Evolutionary conservation across 192 early-diverging fungal genomes (phyloP).

Genomic region (Coemansia sp.): DNA sequence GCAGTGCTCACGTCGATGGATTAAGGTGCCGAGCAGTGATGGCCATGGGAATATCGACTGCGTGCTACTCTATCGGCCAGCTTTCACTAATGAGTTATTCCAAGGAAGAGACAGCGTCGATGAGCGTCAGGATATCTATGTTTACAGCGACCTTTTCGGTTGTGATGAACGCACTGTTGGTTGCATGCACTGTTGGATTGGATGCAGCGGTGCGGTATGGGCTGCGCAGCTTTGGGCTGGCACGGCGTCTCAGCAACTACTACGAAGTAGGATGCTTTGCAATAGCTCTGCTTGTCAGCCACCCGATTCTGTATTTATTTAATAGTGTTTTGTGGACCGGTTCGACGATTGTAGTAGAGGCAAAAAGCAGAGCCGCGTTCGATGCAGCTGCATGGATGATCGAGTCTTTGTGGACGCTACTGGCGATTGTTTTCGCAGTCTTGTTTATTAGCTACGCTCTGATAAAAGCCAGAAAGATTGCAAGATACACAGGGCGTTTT

Average conservation of each 20-base stretch:
- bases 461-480: constrained; percentile 28
- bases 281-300: constrained; percentile 20
- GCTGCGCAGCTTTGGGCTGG: constrained; percentile 35
- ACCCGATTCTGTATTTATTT: constrained; percentile 34
- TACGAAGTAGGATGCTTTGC: constrained; percentile 23
- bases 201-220: constrained; percentile 40
- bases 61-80: constrained; percentile 22
- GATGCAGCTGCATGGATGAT: constrained; percentile 23
- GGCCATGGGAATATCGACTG: constrained; percentile 14
- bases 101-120: background rate
- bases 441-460: constrained; percentile 13
- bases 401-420: constrained; percentile 21
- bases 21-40: constrained; percentile 30
- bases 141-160: constrained; percentile 12
- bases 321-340: constrained; percentile 20
- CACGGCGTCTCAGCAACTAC: constrained; percentile 17
- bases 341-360: constrained; percentile 2
- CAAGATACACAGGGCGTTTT: background rate
- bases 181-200: constrained; percentile 21
- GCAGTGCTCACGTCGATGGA: constrained; percentile 11
- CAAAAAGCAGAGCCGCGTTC: constrained; percentile 7
- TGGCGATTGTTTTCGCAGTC: constrained; percentile 7
- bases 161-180: constrained; percentile 20
- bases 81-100: constrained; percentile 14
- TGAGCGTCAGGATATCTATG: constrained; percentile 1